These are phyloP conservation scores for Opeltia flavorubescens DNA, from an alignment of 495 filamentous ascomycete species.

Conservation along the genomic window DNA sequence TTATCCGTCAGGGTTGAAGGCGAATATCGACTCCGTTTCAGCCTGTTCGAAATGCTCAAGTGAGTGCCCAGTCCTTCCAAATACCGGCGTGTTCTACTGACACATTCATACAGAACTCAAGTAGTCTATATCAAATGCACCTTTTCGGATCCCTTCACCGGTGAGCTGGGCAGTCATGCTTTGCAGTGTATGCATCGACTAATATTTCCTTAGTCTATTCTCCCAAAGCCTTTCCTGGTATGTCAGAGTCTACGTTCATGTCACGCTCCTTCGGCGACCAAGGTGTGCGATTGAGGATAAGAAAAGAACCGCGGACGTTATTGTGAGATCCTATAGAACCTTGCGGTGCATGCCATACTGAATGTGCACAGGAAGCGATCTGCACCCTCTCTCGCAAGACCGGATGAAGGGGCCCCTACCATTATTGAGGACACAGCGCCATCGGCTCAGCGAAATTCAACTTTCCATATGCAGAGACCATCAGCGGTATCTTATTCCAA, in stretches of 20 bases:
- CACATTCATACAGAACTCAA: constrained; percentile 23
- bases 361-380: constrained; percentile 11
- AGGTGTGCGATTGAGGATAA: constrained; percentile 74
- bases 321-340: constrained; percentile 29
- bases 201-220: constrained; percentile 41
- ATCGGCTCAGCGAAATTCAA: background rate
- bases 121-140: constrained; percentile 57
- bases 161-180: constrained; percentile 17
- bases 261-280: constrained; percentile 92
- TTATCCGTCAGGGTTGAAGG: constrained; percentile 76
- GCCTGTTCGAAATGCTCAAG: constrained; percentile 72
- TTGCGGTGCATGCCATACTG: background rate
- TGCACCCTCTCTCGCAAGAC: constrained; percentile 6
- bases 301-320: constrained; percentile 64
- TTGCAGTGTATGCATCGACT: constrained; percentile 6
- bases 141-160: constrained; percentile 59
- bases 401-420: constrained; percentile 1
- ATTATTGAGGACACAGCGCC: background rate
- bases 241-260: constrained; percentile 81
- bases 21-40: constrained; percentile 67
- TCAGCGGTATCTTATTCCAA: background rate
- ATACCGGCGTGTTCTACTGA: constrained; percentile 13
- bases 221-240: constrained; percentile 71
- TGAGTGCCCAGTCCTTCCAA: constrained; percentile 23
- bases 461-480: background rate